Conservation (phyloP, 2,329 filamentous ascomycete genomes). For the Malbranchea zuffiana region DNA sequence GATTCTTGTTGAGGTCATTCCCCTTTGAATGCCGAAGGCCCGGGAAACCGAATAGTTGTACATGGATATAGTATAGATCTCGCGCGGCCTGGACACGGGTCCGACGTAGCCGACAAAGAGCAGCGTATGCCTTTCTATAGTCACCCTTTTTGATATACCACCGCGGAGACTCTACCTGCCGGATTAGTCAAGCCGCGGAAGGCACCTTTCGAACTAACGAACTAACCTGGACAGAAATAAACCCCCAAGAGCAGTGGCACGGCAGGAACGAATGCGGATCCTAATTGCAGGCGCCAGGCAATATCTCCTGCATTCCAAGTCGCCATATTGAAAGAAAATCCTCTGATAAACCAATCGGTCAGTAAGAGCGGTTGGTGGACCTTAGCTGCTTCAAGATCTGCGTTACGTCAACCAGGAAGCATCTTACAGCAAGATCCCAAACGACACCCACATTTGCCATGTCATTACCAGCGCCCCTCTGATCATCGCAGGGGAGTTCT, state of each 20-base stretch:
- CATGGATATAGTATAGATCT: conserved; percentile 49
- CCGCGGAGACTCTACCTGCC: conserved; percentile 54
- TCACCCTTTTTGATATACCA: conserved; percentile 58
- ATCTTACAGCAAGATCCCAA: conserved; percentile 57
- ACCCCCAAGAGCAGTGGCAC: conserved; percentile 47
- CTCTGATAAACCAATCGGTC: too few relatives aligned
- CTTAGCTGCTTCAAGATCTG: too few relatives aligned
- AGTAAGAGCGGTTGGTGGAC: too few relatives aligned
- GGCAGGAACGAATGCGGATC: conserved; percentile 54
- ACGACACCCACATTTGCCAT: conserved; percentile 44
- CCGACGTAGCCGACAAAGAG: conserved; percentile 49
- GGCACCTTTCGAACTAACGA: too few relatives aligned
- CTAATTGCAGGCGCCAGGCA: conserved; percentile 54
- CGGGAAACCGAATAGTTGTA: conserved; percentile 26
- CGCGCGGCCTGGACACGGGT: conserved; percentile 49
- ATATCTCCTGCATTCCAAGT: conserved; percentile 50
- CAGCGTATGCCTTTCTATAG: conserved; percentile 50
- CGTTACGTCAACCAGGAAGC: too few relatives aligned
- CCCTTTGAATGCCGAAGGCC: conserved; percentile 30
- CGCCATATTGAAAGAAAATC: conserved; percentile 54
- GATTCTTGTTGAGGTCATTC: conserved; percentile 23
- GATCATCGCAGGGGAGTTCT: conserved; percentile 45
- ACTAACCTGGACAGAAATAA: conserved; percentile 52
- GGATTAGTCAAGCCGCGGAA: too few relatives aligned
- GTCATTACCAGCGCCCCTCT: conserved; percentile 48